Base-by-base conservation (phyloP, 192 early-diverging fungal species). In the Linnemannia exigua region DNA sequence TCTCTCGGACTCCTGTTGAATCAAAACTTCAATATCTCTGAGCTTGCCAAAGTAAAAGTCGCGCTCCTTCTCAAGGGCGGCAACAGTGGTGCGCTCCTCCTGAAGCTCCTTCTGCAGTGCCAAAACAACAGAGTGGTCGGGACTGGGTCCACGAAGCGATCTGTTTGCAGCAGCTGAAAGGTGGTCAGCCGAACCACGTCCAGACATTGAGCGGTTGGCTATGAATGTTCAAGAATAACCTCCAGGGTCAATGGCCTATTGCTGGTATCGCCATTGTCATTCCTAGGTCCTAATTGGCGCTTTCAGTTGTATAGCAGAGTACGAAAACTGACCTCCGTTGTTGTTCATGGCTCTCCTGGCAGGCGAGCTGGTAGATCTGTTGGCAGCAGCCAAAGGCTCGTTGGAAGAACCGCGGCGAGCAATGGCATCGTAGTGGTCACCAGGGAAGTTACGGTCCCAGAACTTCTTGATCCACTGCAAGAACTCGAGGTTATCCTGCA, bases 401-500 rank as follows among this genome's bases (percentile, higher is more conserved):
- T 81, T 83, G 47, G 79, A 20, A 72, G 88, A 44, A 71, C 92
- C 72, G 63, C 97, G 92, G 44, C 98, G 90, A 22, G 89, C 93
- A 8, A 92, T 77, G 15, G 97, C 96, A 86, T 99, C 96, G 87
- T 98, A 99, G 25, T 79, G 79, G 25, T 94, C 94, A n/a, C 95
- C 95, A 31, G 96, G 93, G 87, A 91, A 96, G 87, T 96, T 95
- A 36, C 91, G 89, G 84, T 99, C 97, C 98, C 97, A 98, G 88
- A 92, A 97, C 76, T 93, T 93, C 80, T 97, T 98, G 77, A 97
- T 75, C 96, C 97, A 99, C 81, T 99, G 98, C 85, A 99, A 84
- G 84, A 99, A 98, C 92, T 99, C 98, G 72, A 99, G 92, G 87
- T 99, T 99, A 90, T 99, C 98, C 92, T 99, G 98, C 85, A 99